phyloP scores from a whole-genome alignment of 305 asterid species.

The Solanum hybrid region DNA sequence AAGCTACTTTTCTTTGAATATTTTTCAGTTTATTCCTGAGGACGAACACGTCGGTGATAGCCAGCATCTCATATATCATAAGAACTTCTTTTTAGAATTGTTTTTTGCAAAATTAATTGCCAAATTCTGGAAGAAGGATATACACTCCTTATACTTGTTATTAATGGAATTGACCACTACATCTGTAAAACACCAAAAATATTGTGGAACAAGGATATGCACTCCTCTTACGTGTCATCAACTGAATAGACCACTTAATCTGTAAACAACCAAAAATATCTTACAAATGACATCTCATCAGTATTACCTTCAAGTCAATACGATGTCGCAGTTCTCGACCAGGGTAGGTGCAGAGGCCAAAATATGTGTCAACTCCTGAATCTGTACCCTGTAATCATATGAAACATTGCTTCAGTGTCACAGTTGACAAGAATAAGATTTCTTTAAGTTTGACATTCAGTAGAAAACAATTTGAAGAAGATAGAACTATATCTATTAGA shows the following conservation, averaged over 20 bases:
- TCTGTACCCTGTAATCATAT: constrained; percentile 54
- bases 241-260: background rate
- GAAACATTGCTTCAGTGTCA: background rate
- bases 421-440: background rate
- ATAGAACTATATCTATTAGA: background rate
- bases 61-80: background rate
- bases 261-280: background rate
- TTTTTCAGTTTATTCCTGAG: background rate
- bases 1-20: background rate
- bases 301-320: constrained; percentile 70
- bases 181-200: background rate
- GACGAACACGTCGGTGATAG: background rate
- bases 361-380: constrained; percentile 87
- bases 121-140: background rate
- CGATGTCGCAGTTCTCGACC: constrained; percentile 84
- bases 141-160: background rate
- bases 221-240: background rate
- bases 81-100: background rate
- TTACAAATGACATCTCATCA: background rate
- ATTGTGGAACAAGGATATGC: background rate
- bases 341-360: constrained; percentile 89
- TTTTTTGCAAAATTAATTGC: background rate
- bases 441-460: background rate
- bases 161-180: background rate
- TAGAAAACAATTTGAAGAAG: background rate